Evolutionary conservation across 805 yeast species (phyloP).

Genomic region (Yarrowia divulgata): DNA sequence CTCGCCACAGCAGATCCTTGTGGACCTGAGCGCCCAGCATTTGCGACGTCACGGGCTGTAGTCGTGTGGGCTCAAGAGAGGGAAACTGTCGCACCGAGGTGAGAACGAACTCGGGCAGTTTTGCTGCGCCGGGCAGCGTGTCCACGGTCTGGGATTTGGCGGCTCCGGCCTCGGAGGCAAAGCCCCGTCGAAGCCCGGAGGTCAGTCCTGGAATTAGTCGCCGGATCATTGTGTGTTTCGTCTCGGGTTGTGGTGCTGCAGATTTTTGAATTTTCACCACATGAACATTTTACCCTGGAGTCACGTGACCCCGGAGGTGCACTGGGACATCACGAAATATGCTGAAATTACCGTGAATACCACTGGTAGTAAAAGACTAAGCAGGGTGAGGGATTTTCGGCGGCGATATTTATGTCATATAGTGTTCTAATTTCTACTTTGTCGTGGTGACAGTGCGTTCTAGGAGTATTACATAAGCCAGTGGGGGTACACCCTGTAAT

Average conservation of each 20-base stretch:
- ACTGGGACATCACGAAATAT: too few species aligned
- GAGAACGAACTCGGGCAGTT: conserved; percentile 72
- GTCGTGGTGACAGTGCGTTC: too few species aligned
- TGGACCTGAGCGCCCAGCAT: conserved; percentile 78
- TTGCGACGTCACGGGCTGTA: conserved; percentile 77
- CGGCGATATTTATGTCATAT: too few species aligned
- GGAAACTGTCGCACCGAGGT: conserved; percentile 86
- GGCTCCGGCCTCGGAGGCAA: conserved; percentile 38
- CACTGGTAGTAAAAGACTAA: too few species aligned
- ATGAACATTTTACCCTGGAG: conserved; percentile 6
- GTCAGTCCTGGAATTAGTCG: conserved; percentile 35
- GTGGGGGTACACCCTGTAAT: too few species aligned
- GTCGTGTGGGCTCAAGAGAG: conserved; percentile 80
- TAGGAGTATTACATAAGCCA: too few species aligned
- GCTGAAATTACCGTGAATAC: too few species aligned
- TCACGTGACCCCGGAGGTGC: neutral
- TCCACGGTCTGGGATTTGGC: conserved; percentile 18
- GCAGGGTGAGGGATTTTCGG: too few species aligned
- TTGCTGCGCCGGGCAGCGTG: conserved; percentile 38
- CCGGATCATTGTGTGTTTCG: conserved; percentile 32
- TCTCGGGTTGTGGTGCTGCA: conserved; percentile 6
- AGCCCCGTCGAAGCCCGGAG: conserved; percentile 27
- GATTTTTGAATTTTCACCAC: conserved; percentile 32
- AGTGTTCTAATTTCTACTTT: too few species aligned
- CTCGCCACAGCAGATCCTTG: conserved; percentile 92